Base-by-base conservation (phyloP, 768 basidiomycete species). In the Phylloporus sp. region DNA sequence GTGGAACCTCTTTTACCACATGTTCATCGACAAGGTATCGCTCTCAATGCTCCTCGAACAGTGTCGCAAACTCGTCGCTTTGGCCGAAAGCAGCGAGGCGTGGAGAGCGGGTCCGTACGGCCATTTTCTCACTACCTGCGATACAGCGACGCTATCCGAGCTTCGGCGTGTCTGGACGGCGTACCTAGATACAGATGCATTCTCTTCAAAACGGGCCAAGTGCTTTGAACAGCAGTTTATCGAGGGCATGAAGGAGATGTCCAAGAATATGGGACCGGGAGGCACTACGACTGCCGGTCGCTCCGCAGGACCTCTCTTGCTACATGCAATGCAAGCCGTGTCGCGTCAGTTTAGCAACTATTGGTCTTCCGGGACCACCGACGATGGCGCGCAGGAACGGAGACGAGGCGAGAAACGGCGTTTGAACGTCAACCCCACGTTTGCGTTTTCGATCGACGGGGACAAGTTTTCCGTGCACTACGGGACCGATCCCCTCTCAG, bases 1-100 rank as follows among this genome's bases (percentile, higher is more conserved):
- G n/a, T 66, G 65, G 65, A 41, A 56, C 22, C 37, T 62, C 0
- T 58, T 64, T 33, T 66, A 60, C 51, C 56, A 60, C 48, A 46
- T 62, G 40, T 47, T 51, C 3, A 13, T 66, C 17, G 60, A 62
- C 40, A 31, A 52, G 9, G 18, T 6, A 3, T 41, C 58, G 6
- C 56, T 60, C 3, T 44, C 56, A 9, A 29, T 59, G 3, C 55
- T 63, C 11, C 32, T 48, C 23, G 39, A 44, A 3, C 63, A 65
- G n/a, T 65, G 65, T 34, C 48, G 38, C 6, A 67, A 56, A 33
- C 63, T 67, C 15, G 15, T 65, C 1, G 24, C 40, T 2, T 31
- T 65, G 20, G 51, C 58, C 17, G 38, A 55, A 15, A 53, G 28
- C 27, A 0, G 28, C 9, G 48, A 60, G 21, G 43, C 43, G 2